Base-by-base conservation (phyloP, 805 yeast genomes). In the Candida pseudoglaebosa region DNA sequence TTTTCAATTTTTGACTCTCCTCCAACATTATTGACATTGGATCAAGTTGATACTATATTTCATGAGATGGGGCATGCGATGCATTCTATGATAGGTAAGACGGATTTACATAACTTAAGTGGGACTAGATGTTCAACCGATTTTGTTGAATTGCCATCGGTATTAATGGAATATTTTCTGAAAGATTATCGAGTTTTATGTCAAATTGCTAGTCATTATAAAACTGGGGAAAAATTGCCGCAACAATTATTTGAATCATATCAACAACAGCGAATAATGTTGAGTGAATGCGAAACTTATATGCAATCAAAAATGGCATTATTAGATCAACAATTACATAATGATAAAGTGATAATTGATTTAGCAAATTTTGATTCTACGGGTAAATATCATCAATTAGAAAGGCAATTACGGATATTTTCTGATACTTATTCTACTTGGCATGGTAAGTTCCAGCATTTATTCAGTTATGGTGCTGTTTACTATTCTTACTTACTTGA, bases 1-100 rank as follows among this genome's bases (percentile, higher is more conserved):
- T 26, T 26, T 26, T 26, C 29, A 13, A 10, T 26, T 10, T 26
- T 15, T 10, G 49, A 47, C 13, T 13, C 21, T 9, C 3, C 24
- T n/a, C 32, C 43, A 18, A 80, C 90, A 21, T 64, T 85, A 14
- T 61, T 91, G 28, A 70, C 82, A 9, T 69, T 86, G 41, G 76
- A 73, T 41, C 98, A 93, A 52, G 89, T 91, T 15, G 96, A 91
- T 51, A 93, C 99, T 0, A 65, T 93, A 14, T 93, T 93, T 66
- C 99, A 93, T 61, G 99, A 93, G 62, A 89, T 93, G 96, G 99
- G 99, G 1, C 99, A 93, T 61, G 98, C 98, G 1, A 84, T 93
- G 78, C 99, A 93, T 59, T 87, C 97, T 2, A 91, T 93, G 96
- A 65, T 93, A 15, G 99, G 98, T 0, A 74, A 91, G 45, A 93